Base-by-base conservation (phyloP, 2,329 filamentous ascomycete species). In the Tolypocladium guangdongense region DNA sequence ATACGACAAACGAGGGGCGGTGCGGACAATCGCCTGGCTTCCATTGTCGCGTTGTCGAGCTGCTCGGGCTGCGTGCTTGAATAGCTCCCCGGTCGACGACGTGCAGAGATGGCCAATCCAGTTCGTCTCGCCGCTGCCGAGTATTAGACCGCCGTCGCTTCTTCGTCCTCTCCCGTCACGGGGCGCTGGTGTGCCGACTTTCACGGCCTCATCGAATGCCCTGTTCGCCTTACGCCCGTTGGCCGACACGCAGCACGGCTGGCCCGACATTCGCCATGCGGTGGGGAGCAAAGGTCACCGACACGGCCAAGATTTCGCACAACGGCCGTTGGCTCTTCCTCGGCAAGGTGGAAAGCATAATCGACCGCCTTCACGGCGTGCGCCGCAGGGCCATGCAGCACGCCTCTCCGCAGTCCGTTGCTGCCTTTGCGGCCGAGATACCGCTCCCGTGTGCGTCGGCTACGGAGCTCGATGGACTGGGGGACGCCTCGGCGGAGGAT, bases 231-330 rank as follows among this genome's bases (percentile, higher is more conserved):
- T 7, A 30, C 30, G 30, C 30, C 30, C 30, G 30, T 30, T 37
- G 36, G 7, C n/a, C 33, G 7, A 2, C 18, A n/a, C 8, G 5
- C 37, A 4, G 11, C 24, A n/a, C 41, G 18, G 24, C 24, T 2
- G 14, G 14, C 20, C 38, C 36, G 20, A 20, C 6, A 16, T 2
- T 37, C 53, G 51, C 1, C n/a, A 60, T 60, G 58, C 22, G 49
- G 24, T 60, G 55, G 54, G 50, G 51, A 1, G 6, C 47, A 1
- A 39, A 43, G 7, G 39, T 41, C 38, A 55, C 50, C 11, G 45
- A 54, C 38, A 60, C 59, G 4, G 16, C 59, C n/a, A 60, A 60
- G 39, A 16, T 59, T 18, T 59, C 58, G 1, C 27, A 39, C n/a
- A 46, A 55, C 27, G 20, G 53, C 12, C 56, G 59, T 4, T 53